Evolutionary conservation across 306 rosid species (phyloP).

Genomic region (Lagenaria siceraria): DNA sequence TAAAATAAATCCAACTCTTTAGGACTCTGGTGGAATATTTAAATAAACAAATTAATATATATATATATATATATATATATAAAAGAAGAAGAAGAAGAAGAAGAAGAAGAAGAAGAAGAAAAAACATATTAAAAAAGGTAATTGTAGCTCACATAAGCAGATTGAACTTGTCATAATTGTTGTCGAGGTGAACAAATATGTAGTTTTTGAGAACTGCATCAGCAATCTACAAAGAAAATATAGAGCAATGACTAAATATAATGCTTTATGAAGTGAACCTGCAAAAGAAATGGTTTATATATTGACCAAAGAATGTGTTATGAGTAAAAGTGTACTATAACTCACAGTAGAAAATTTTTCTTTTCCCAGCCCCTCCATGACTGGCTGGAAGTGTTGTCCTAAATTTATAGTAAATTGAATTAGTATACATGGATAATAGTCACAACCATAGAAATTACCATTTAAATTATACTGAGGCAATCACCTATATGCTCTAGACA

Average conservation of each 20-base stretch:
- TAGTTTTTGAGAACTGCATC: conserved; percentile 51
- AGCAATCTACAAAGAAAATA: conserved; percentile 44
- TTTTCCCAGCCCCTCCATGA: conserved; percentile 39
- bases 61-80: no score
- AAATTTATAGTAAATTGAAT: conserved; percentile 18
- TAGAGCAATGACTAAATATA: neutral
- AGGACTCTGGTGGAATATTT: neutral
- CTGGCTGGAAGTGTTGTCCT: conserved; percentile 71
- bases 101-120: no score
- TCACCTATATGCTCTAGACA: conserved; percentile 79
- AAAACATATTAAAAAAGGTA: conserved; percentile 7
- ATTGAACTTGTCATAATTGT: conserved; percentile 72
- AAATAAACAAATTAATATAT: no score
- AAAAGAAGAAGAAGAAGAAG: no score
- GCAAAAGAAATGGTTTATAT: neutral
- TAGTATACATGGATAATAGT: conserved; percentile 7
- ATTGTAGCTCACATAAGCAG: conserved; percentile 61
- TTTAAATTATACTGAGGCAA: conserved; percentile 10
- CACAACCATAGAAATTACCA: neutral
- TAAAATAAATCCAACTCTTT: neutral
- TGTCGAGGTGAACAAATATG: conserved; percentile 78
- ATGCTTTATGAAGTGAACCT: neutral
- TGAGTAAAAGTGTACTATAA: conserved; percentile 6
- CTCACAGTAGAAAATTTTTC: conserved; percentile 52
- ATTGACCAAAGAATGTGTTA: conserved; percentile 2